A percentile compares a stretch with the other conserved stretches of the same genome.
Evolutionary conservation across 768 basidiomycete species (phyloP).

Genomic region (Suillus tomentosus): DNA sequence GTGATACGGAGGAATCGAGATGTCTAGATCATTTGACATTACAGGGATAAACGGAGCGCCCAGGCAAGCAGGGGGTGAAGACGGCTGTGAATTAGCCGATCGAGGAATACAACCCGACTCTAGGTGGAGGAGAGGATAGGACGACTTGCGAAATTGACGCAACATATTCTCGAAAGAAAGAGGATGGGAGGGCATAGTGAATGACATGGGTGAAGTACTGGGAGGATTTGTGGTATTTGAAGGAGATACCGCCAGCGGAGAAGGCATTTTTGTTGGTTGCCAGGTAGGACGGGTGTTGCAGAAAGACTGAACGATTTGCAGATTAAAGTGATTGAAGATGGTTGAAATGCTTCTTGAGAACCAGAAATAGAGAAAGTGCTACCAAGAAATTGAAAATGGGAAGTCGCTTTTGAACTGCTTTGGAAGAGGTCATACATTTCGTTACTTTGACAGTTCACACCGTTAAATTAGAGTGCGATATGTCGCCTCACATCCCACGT

Average conservation of each 20-base stretch:
- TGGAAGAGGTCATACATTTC: conserved; percentile 22
- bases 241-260: conserved; percentile 27
- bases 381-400: neutral
- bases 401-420: conserved; percentile 27
- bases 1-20: conserved; percentile 3
- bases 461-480: conserved; percentile 26
- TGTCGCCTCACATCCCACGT: conserved; percentile 28
- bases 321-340: conserved; percentile 21
- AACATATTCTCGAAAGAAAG: conserved; percentile 10
- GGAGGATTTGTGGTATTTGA: conserved; percentile 17
- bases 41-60: conserved; percentile 2
- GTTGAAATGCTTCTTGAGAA: conserved; percentile 19
- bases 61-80: neutral
- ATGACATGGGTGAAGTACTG: conserved; percentile 17
- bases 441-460: conserved; percentile 31
- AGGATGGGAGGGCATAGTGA: conserved; percentile 9
- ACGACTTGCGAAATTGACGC: conserved; percentile 16
- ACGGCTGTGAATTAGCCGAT: conserved; percentile 2
- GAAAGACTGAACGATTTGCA: conserved; percentile 32
- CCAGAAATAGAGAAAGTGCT: conserved; percentile 23
- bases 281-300: conserved; percentile 23
- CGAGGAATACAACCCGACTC: neutral
- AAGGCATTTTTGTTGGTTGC: conserved; percentile 36
- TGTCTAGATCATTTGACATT: conserved; percentile 6
- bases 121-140: conserved; percentile 3